These are phyloP conservation scores for Eragrostis tef DNA, from an alignment of 202 grass and related monocot species.

Conservation along the genomic window DNA sequence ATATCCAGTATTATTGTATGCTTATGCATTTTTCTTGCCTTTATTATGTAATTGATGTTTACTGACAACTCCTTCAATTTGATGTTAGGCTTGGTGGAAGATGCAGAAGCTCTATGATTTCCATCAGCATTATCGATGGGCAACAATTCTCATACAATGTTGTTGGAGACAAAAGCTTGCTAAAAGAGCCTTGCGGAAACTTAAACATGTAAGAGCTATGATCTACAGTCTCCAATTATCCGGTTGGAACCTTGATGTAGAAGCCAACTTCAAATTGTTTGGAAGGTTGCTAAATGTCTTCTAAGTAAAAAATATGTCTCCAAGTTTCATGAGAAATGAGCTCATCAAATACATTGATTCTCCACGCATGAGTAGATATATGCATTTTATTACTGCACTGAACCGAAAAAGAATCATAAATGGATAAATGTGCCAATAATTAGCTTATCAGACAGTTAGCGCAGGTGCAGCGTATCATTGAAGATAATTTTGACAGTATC, in stretches of 20 bases:
- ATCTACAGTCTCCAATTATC: conserved; percentile 2
- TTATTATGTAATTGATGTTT: conserved; percentile 5
- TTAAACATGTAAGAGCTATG: conserved; percentile 61
- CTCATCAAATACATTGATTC: neutral
- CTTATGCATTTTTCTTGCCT: neutral
- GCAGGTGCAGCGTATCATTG: neutral
- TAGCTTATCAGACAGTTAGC: neutral
- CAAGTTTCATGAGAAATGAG: neutral
- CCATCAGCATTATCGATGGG: conserved; percentile 52
- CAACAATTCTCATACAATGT: conserved; percentile 69
- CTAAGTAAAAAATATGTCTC: conserved; percentile 4
- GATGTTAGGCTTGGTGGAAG: conserved; percentile 69
- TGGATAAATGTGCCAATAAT: neutral
- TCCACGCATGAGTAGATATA: neutral
- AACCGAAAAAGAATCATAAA: neutral
- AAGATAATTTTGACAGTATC: neutral
- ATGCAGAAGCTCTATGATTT: conserved; percentile 57
- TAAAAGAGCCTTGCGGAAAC: conserved; percentile 69
- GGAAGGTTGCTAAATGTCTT: conserved; percentile 27
- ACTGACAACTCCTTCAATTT: conserved; percentile 14
- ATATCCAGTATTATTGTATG: conserved; percentile 19
- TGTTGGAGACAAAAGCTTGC: conserved; percentile 79
- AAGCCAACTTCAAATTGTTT: conserved; percentile 4
- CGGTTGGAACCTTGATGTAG: conserved; percentile 31
- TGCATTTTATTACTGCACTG: neutral